Evolutionary conservation across 139 green algal species (phyloP).

Genomic region (Chlamydomonas schloesseri): DNA sequence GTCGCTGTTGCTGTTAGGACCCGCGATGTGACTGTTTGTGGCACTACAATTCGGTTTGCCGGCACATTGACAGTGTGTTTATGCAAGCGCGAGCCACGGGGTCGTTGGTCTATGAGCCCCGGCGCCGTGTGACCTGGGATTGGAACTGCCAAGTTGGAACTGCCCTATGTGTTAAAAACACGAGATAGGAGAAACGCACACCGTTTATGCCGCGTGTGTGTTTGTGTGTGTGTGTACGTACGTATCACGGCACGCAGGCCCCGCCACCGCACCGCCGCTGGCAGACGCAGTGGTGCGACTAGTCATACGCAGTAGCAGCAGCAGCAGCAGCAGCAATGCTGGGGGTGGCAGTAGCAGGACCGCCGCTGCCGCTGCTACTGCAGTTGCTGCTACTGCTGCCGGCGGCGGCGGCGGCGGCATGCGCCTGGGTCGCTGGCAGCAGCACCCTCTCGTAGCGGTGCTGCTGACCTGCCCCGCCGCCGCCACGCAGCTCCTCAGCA

Average conservation of each 20-base stretch:
- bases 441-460: conserved; percentile 27
- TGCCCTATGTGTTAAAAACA: too few relatives aligned
- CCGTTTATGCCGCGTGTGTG: too few relatives aligned
- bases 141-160: too few relatives aligned
- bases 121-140: too few relatives aligned
- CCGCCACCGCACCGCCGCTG: conserved; percentile 6
- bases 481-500: conserved; percentile 28
- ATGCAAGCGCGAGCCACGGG: too few relatives aligned
- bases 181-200: too few relatives aligned
- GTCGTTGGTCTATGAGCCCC: too few relatives aligned
- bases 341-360: too few relatives aligned
- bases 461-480: conserved; percentile 22
- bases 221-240: neutral
- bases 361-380: neutral
- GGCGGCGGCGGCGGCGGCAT: too few relatives aligned
- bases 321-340: neutral
- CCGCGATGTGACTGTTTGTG: too few relatives aligned
- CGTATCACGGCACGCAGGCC: neutral
- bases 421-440: conserved; percentile 8
- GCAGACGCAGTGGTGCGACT: conserved; percentile 25
- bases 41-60: neutral
- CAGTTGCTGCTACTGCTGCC: neutral
- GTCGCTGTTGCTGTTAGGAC: too few relatives aligned
- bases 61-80: neutral
- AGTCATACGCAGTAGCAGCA: neutral